Evolutionary conservation across 306 rosid species (phyloP), one percentile per base, ranked within the genome.

Genomic region (Begonia peltatifolia): DNA sequence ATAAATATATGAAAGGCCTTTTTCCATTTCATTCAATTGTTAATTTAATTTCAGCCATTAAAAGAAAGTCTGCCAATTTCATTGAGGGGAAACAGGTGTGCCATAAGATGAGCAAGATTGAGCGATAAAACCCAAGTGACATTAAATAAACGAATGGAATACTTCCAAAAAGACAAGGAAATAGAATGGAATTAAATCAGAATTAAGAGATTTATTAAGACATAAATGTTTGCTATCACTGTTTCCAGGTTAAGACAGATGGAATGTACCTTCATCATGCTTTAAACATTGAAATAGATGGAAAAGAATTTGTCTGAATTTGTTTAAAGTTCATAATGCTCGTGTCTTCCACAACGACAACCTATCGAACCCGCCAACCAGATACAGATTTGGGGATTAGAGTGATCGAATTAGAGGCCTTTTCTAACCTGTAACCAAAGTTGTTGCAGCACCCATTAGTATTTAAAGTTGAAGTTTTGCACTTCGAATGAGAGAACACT

Each of bases 361-460:
- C 56, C 78, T 61, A 73, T 59, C 88, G 78, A 17, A 70, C 62
- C 69, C 95, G 72, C 94, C 99, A 90, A 54, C 72, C 64, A 46
- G 97, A 80, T 72, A 89, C 95, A 14, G 94, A 76, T 71, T 80
- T 90, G 14, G 95, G 70, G 53, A 82, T 92, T 57, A 85, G 76
- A 54, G 75, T 76, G 71, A 85, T 80, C 46, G 96, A 50, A 61
- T 76, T 90, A 53, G 96, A 92, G 63, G 84, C 71, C 14, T 81
- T 48, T 58, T 92, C 96, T 53, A 76, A 70, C 81, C 99, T 92
- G 93, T 71, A 75, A 42, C 6, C 12, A 20, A 14, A 10, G 23
- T 47, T 3, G 42, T 23, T 48, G 57, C n/a, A 35, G 22, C 25
- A 10, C 9, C 15, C 10, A 23, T 58, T 25, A 48, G 46, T 20